These are phyloP conservation scores for Carex littledalei DNA, from an alignment of 176 grass and related monocot genomes.

Conservation along the genomic window DNA sequence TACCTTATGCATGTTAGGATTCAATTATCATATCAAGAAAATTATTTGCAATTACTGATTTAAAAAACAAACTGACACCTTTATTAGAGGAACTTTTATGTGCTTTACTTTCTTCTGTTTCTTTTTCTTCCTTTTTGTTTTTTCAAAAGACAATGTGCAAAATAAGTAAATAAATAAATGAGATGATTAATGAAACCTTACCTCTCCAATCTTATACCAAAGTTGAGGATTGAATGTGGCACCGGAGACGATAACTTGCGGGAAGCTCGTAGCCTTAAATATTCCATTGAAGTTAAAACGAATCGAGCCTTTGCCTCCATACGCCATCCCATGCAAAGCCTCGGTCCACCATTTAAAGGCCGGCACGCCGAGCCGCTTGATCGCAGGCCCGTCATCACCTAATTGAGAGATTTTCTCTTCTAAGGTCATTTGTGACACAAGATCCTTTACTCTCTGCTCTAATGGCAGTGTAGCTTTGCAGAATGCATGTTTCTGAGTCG, in stretches of 20 bases:
- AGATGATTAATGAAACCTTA: constrained; percentile 3
- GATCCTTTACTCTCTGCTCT: constrained; percentile 38
- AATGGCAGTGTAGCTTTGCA: constrained; percentile 30
- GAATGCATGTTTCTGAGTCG: constrained; percentile 15
- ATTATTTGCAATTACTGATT: not conserved
- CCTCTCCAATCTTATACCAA: constrained; percentile 70
- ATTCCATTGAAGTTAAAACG: constrained; percentile 4
- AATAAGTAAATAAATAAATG: not conserved
- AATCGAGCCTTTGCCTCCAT: constrained; percentile 45
- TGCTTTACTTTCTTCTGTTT: not conserved
- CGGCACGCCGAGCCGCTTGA: constrained; percentile 48
- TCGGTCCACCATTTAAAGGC: constrained; percentile 82
- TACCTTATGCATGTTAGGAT: not conserved
- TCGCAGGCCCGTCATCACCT: constrained; percentile 26
- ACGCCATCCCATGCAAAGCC: constrained; percentile 63
- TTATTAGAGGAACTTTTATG: not conserved
- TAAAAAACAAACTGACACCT: not conserved
- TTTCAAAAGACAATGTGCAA: not conserved
- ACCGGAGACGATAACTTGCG: constrained; percentile 58
- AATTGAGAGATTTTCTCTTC: constrained; percentile 54
- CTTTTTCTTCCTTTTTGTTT: too few species aligned
- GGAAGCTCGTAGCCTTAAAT: constrained; percentile 61
- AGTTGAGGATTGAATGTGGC: constrained; percentile 63
- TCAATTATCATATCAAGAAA: not conserved
- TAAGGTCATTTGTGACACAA: constrained; percentile 42